Percentiles rank a stretch among this genome's conserved stretches.
Evolutionary conservation across 306 rosid species (phyloP).

Genomic region (Vigna angularis): DNA sequence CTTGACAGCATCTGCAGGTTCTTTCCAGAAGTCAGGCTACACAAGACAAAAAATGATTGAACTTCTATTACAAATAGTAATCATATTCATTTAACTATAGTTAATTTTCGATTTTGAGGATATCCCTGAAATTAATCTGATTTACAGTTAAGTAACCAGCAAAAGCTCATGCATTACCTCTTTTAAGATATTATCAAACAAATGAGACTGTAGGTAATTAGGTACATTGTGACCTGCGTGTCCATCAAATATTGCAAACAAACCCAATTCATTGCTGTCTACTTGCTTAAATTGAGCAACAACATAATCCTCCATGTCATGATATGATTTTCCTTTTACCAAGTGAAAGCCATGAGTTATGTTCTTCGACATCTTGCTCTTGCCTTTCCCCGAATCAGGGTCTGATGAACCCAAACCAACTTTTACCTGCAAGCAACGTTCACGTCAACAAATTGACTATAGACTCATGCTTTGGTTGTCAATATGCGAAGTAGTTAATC

Average conservation of each 20-base stretch:
- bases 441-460: constrained; percentile 32
- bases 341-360: constrained; percentile 85
- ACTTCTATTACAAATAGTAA: constrained; percentile 30
- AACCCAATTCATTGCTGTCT: constrained; percentile 82
- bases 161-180: constrained; percentile 64
- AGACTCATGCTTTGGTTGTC: neutral
- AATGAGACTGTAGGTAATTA: constrained; percentile 70
- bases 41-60: constrained; percentile 17
- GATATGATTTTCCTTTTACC: constrained; percentile 86
- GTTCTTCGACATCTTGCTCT: constrained; percentile 86
- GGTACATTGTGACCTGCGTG: constrained; percentile 89
- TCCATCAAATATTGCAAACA: constrained; percentile 96
- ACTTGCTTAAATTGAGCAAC: constrained; percentile 86
- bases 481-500: neutral
- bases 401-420: constrained; percentile 74
- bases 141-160: constrained; percentile 25
- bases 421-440: constrained; percentile 70
- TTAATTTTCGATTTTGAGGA: constrained; percentile 36
- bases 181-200: constrained; percentile 79
- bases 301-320: constrained; percentile 88
- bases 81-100: constrained; percentile 43
- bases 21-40: constrained; percentile 89
- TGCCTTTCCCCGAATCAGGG: constrained; percentile 95
- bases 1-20: constrained; percentile 70
- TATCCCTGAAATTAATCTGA: constrained; percentile 27